Evolutionary conservation across 176 grass and related monocot species (phyloP).

Genomic region (Aegilops sharonensis): DNA sequence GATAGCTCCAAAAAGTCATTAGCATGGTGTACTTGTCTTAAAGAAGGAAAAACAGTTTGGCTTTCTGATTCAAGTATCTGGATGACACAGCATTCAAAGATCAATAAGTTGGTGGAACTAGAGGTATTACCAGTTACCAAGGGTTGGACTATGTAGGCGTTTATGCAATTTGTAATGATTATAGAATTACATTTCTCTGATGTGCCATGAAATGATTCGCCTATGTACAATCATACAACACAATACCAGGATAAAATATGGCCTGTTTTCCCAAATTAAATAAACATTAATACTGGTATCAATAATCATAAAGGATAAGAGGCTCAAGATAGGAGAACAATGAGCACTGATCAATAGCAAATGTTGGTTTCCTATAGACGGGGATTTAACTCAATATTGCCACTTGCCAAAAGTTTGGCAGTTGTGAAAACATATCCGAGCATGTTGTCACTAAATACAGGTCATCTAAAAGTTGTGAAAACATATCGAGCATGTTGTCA

Average conservation of each 20-base stretch:
- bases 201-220: not conserved
- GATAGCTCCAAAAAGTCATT: not conserved
- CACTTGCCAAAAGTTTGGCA: not conserved
- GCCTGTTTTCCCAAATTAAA: not conserved
- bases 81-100: not conserved
- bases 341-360: not conserved
- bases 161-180: not conserved
- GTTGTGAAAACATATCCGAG: conserved; percentile 3
- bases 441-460: not conserved
- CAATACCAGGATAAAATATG: not conserved
- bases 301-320: not conserved
- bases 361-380: not conserved
- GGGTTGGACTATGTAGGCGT: not conserved
- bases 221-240: not conserved
- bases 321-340: not conserved
- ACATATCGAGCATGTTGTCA: not conserved
- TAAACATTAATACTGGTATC: not conserved
- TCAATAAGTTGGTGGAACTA: not conserved
- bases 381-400: not conserved
- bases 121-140: not conserved
- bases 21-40: not conserved
- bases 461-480: not conserved
- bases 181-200: not conserved
- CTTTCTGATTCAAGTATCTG: not conserved
- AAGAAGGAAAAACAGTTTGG: not conserved